phyloP scores from a whole-genome alignment of 75 land plant species.

The Selaginella tamariscina region DNA sequence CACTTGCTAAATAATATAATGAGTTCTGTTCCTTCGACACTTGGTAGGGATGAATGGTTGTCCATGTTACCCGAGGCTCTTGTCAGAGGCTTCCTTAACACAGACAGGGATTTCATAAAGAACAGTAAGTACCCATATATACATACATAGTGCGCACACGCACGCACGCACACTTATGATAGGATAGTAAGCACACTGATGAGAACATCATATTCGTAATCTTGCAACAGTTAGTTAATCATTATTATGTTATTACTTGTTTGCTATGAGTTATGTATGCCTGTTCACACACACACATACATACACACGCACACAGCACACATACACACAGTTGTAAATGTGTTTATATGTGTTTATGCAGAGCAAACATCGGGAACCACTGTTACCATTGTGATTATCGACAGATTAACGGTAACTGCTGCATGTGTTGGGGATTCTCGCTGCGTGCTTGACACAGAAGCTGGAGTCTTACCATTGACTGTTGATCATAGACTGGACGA shows the following conservation, averaged over 20 bases:
- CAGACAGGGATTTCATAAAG: slow-evolving; percentile 5
- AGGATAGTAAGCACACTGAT: not conserved
- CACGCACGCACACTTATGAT: too few species aligned
- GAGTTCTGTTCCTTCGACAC: not conserved
- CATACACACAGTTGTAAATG: too few species aligned
- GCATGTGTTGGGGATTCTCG: slow-evolving; percentile 9
- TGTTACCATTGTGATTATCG: slow-evolving; percentile 1
- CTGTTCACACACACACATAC: too few species aligned
- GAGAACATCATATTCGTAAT: not conserved
- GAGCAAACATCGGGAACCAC: slow-evolving; percentile 8
- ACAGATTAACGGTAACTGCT: slow-evolving; percentile 5
- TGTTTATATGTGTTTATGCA: not conserved
- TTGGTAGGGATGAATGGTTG: slow-evolving; percentile 5
- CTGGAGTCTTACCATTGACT: not conserved
- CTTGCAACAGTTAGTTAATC: not conserved
- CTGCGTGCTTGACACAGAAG: not conserved
- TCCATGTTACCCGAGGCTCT: not conserved
- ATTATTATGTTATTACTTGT: too few species aligned
- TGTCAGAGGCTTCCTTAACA: not conserved
- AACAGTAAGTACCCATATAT: not conserved
- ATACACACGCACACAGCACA: too few species aligned
- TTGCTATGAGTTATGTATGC: too few species aligned
- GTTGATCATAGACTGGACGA: slow-evolving; percentile 7
- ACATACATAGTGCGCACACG: too few species aligned
- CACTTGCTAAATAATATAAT: not conserved